Evolutionary conservation across 1,139 yeast species (phyloP).

Genomic region (Geotrichum bryndzae): DNA sequence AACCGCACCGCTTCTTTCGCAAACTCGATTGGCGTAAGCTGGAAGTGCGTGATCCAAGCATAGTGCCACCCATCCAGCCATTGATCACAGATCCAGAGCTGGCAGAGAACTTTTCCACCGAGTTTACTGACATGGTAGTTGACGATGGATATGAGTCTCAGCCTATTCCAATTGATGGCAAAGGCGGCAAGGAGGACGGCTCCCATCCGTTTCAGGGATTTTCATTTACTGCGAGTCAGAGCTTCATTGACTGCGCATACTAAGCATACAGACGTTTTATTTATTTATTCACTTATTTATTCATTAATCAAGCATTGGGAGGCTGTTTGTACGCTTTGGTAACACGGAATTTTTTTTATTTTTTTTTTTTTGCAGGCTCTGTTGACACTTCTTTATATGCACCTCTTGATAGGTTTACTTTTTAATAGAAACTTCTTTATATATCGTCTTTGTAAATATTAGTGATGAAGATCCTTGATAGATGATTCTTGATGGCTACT

Average conservation of each 20-base stretch:
- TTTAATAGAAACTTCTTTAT: background rate
- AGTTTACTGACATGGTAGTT: slow-evolving; percentile 70
- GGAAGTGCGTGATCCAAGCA: slow-evolving; percentile 39
- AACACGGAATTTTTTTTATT: slow-evolving; percentile 1
- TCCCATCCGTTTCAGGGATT: slow-evolving; percentile 31
- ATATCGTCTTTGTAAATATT: background rate
- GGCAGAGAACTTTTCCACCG: slow-evolving; percentile 88
- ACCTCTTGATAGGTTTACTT: background rate
- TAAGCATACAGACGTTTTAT: background rate
- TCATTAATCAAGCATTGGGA: background rate
- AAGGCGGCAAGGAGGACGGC: slow-evolving; percentile 31
- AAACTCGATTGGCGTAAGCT: slow-evolving; percentile 67
- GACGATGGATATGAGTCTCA: slow-evolving; percentile 18
- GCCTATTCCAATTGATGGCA: slow-evolving; percentile 16
- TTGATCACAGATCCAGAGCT: slow-evolving; percentile 73
- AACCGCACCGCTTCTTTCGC: slow-evolving; percentile 73
- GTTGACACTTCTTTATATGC: background rate
- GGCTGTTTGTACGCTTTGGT: background rate
- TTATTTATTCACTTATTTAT: background rate
- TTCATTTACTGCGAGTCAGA: slow-evolving; percentile 31
- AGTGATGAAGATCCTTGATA: too few relatives aligned
- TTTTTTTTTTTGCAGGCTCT: background rate
- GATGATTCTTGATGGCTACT: too few relatives aligned
- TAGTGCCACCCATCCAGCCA: slow-evolving; percentile 79
- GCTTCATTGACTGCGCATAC: slow-evolving; percentile 26